phyloP scores from a whole-genome alignment of 208 protist genomes.

The Leishmania gerbilli region DNA sequence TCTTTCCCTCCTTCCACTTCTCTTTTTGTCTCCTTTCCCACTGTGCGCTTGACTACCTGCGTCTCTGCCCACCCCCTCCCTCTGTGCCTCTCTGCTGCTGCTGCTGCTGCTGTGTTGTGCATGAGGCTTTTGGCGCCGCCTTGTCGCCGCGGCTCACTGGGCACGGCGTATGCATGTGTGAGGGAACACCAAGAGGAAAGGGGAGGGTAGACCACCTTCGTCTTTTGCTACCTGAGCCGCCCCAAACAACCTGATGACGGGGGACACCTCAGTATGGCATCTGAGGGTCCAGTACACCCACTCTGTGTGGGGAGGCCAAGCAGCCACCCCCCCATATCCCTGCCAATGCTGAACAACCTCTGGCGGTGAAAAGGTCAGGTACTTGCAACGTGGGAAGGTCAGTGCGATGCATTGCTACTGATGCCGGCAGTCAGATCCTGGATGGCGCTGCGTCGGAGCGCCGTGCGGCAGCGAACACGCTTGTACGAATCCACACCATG shows the following conservation, averaged over 20 bases:
- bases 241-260: background rate
- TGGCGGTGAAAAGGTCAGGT: background rate
- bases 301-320: background rate
- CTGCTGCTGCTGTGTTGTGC: background rate
- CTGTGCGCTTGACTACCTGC: background rate
- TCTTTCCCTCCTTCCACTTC: background rate
- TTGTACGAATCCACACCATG: background rate
- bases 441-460: background rate
- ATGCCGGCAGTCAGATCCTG: background rate
- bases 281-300: background rate
- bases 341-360: background rate
- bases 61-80: background rate
- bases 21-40: background rate
- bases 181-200: too few relatives aligned
- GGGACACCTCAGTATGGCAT: background rate
- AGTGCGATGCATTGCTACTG: background rate
- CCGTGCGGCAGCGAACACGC: background rate
- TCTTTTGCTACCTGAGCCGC: too few relatives aligned
- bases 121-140: background rate
- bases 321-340: background rate
- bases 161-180: too few relatives aligned
- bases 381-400: background rate
- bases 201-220: too few relatives aligned
- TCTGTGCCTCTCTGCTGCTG: background rate
- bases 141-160: too few relatives aligned